Conservation (phyloP, 495 filamentous ascomycete species). For the Pseudevernia furfuracea region DNA sequence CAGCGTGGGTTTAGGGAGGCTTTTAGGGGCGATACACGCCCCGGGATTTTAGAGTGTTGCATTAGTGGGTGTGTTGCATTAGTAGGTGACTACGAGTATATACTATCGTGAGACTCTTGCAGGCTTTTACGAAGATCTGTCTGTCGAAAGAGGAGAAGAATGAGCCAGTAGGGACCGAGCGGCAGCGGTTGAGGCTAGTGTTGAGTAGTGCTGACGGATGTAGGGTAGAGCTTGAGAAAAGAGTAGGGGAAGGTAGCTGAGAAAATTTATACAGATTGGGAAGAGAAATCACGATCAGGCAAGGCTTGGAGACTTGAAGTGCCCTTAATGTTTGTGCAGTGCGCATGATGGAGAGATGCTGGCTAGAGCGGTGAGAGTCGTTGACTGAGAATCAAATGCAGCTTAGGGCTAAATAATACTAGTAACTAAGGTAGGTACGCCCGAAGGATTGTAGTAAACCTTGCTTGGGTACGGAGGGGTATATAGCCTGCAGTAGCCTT, state of each 20-base stretch:
- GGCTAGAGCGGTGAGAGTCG: too few relatives aligned
- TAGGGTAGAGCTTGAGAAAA: conserved; percentile 18
- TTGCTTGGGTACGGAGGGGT: too few relatives aligned
- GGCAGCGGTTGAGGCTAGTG: conserved; percentile 23
- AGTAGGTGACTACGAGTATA: too few relatives aligned
- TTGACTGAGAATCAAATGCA: neutral
- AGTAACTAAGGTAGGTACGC: too few relatives aligned
- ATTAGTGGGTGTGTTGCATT: too few relatives aligned
- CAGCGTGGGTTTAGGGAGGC: too few relatives aligned
- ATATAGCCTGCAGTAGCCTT: too few relatives aligned
- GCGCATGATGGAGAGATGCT: neutral
- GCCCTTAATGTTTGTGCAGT: neutral
- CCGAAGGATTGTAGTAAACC: too few relatives aligned
- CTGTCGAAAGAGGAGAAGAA: conserved; percentile 27
- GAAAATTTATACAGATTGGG: neutral
- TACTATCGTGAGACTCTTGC: too few relatives aligned
- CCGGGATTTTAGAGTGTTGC: too few relatives aligned
- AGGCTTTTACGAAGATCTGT: conserved; percentile 34
- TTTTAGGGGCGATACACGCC: too few relatives aligned
- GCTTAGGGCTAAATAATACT: neutral
- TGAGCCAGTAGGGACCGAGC: conserved; percentile 14
- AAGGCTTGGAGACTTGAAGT: too few relatives aligned
- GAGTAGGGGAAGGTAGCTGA: neutral
- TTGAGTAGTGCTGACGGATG: conserved; percentile 26
- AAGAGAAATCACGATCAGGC: neutral